Base-by-base conservation (phyloP, 2,329 filamentous ascomycete species). In the Hortaea werneckii region DNA sequence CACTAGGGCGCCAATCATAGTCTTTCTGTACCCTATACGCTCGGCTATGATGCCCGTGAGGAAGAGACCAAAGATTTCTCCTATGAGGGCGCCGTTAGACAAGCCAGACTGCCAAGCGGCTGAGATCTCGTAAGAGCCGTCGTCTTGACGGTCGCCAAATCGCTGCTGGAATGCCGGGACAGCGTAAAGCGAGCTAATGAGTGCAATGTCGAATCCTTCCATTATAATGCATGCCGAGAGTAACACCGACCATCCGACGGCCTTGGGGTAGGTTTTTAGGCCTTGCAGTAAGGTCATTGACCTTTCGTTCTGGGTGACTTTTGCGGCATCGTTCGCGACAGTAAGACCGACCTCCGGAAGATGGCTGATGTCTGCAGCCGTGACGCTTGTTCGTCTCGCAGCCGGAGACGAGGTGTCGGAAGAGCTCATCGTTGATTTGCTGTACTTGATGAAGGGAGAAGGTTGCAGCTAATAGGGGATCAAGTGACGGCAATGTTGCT, bases 1-100 rank as follows among this genome's bases (percentile, higher is more conserved):
- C 58, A 37, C 20, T 10, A 45, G 34, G 13, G 43, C 38, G 9
- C 27, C 67, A 46, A 84, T 76, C 51, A 84, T 74, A 13, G 79
- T 83, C 59, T 76, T 58, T 32, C 52, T 54, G 44, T 55, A 61
- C 11, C 60, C 60, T 10, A 54, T 51, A 11, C 54, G 47, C 63
- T 85, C 80, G 11, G 79, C 79, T 40, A 82, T 64, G 62, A 73
- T 79, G 37, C 82, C 82, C 57, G 82, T 83, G 60, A 83, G 68
- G 53, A 82, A 66, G 40, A 84, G 70, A 10, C 82, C 82, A 6
- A 41, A 2, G 10, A 41, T 10, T 20, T 45, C 43, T 12, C 43
- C 43, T 7, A 41, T 20, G 6, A 37, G 20, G 44, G 75, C 75
- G 26, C 76, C 78, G 46, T 78, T 78, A 5, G 69, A 71, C 2